Evolutionary conservation across 805 yeast species (phyloP).

Genomic region (Dipodascopsis uninucleata): DNA sequence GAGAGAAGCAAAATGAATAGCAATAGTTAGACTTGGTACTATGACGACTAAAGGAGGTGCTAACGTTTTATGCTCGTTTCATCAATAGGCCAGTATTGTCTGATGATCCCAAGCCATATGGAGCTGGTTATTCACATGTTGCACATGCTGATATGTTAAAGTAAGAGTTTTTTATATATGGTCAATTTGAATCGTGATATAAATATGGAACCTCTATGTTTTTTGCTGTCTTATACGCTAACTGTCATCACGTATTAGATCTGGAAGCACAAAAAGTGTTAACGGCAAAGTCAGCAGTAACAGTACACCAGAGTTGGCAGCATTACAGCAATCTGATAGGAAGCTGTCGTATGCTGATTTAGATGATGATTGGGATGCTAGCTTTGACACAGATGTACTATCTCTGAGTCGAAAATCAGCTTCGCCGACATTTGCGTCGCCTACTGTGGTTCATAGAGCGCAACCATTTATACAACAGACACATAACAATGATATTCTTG

Average conservation of each 20-base stretch:
- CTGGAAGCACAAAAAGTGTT: conserved; percentile 1
- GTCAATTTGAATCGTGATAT: conserved; percentile 3
- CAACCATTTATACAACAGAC: too few relatives aligned
- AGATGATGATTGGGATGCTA: conserved; percentile 94
- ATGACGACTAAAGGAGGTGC: conserved; percentile 69
- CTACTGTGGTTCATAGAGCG: conserved; percentile 1
- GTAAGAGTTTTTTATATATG: conserved; percentile 14
- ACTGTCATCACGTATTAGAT: neutral
- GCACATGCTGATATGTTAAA: conserved; percentile 49
- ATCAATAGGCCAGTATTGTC: conserved; percentile 11
- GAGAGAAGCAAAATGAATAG: neutral
- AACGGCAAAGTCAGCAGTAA: conserved; percentile 5
- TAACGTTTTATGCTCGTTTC: conserved; percentile 50
- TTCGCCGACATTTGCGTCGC: neutral
- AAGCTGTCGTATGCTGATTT: conserved; percentile 52
- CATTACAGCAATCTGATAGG: conserved; percentile 13
- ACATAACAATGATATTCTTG: too few relatives aligned
- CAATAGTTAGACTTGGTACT: conserved; percentile 48
- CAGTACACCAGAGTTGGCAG: conserved; percentile 10
- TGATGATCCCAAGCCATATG: conserved; percentile 45
- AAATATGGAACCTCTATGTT: conserved; percentile 1
- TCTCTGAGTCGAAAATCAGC: conserved; percentile 19
- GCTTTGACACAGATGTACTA: conserved; percentile 42
- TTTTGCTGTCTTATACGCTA: neutral
- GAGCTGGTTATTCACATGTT: conserved; percentile 57